Evolutionary conservation across 495 filamentous ascomycete genomes (phyloP), one percentile per base, ranked within the genome.

Genomic region (Chlorociboria aeruginascens): DNA sequence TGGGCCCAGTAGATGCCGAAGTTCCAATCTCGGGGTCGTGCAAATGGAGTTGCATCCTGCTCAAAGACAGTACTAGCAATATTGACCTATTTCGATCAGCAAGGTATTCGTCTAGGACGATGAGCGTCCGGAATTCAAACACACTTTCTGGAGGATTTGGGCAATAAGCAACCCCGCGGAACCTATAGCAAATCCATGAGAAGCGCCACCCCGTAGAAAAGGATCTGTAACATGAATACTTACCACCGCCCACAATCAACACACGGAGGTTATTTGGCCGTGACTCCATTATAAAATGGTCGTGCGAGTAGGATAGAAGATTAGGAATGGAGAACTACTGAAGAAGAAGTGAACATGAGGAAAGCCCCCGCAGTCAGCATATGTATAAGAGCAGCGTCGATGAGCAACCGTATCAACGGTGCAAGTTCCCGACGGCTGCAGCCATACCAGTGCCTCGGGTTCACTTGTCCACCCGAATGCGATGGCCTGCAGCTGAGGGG

Each of bases 1-100:
- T 62, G 61, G 1, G 67, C 70, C 71, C 72, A 77, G 50, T 72
- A 68, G 10, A 75, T 54, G 9, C 66, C 66, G 52, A 74, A 66
- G 38, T 63, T 68, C 73, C 72, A 77, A 55, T 75, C 68, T 8
- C 70, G 62, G 8, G 59, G 46, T 14, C 65, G 63, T 11, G 50
- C 37, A 29, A 61, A 54, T 14, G 65, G 49, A 37, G 45, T 57
- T 1, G 46, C 17, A 29, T 69, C 55, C 47, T 65, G 64, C 56
- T 76, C 70, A 43, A 67, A 68, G 12, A 76, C 63, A 16, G 59
- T 63, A 44, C 61, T 68, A 31, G 59, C 41, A 29, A 76, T 68
- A 3, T 62, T 61, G 16, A 60, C 58, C 70, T 74, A 48, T 51
- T 46, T 61, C 42, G 46, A 33, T 51, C 32, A 44, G 35, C 32